phyloP scores from a whole-genome alignment of 257 asterid species.

The Thymus quinquecostatus region DNA sequence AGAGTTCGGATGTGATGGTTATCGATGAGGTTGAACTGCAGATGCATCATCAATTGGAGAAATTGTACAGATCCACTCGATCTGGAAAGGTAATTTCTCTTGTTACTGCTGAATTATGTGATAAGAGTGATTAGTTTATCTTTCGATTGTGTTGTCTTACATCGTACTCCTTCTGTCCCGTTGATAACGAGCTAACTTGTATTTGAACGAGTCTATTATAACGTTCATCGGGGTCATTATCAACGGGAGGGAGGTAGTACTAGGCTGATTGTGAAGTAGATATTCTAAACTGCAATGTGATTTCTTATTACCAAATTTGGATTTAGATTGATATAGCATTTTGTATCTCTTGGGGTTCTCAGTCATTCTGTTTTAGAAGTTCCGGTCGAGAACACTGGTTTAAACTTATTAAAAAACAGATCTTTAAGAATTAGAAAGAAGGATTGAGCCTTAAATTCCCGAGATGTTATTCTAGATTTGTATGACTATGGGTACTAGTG shows the following conservation, averaged over 20 bases:
- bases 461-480: neutral
- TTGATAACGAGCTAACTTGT: no score
- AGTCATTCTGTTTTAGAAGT: slow-evolving; percentile 2
- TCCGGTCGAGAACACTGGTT: neutral
- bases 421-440: neutral
- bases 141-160: neutral
- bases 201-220: no score
- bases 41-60: slow-evolving; percentile 87
- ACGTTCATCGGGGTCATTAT: no score
- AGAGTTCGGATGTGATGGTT: slow-evolving; percentile 79
- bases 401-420: neutral
- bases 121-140: slow-evolving; percentile 6
- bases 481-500: slow-evolving; percentile 13
- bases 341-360: neutral
- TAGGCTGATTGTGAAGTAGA: no score
- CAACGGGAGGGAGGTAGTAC: no score
- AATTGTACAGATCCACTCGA: slow-evolving; percentile 88
- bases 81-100: slow-evolving; percentile 71
- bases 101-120: neutral
- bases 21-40: slow-evolving; percentile 92
- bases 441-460: neutral
- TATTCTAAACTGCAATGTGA: neutral
- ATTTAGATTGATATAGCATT: neutral
- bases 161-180: no score
- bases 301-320: neutral